A percentile compares a stretch with the other conserved stretches of the same genome.
Conservation (phyloP, 768 basidiomycete genomes). For the Imleria badia region DNA sequence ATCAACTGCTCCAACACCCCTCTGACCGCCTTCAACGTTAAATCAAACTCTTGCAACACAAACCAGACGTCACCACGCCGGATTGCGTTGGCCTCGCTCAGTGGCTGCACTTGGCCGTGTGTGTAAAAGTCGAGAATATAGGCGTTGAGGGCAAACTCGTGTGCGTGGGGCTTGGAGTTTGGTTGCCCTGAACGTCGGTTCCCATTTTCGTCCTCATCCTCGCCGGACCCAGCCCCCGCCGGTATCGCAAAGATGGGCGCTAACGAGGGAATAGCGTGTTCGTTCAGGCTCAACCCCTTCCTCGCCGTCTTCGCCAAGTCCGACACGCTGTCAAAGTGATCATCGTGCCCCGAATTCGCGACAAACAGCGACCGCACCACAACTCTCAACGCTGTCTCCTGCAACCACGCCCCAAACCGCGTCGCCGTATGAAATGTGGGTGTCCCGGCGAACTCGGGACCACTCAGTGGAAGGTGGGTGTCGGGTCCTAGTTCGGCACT, state of each 20-base stretch:
- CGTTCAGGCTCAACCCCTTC: conserved; percentile 53
- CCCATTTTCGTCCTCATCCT: not conserved
- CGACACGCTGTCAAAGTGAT: conserved; percentile 47
- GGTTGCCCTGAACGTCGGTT: not conserved
- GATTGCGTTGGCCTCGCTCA: conserved; percentile 55
- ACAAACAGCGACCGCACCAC: conserved; percentile 60
- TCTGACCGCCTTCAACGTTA: conserved; percentile 51
- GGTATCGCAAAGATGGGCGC: conserved; percentile 30
- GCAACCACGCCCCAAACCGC: conserved; percentile 38
- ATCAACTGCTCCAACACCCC: conserved; percentile 48
- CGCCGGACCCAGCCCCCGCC: conserved; percentile 13
- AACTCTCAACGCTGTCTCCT: conserved; percentile 36
- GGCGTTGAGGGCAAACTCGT: conserved; percentile 50
- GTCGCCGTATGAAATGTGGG: conserved; percentile 7
- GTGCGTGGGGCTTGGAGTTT: not conserved
- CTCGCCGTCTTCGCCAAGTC: conserved; percentile 56
- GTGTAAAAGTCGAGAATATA: conserved; percentile 68
- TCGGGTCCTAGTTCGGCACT: conserved; percentile 42
- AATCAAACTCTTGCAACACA: conserved; percentile 54
- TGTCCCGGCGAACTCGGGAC: conserved; percentile 19
- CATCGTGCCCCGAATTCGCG: conserved; percentile 65
- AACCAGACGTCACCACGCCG: conserved; percentile 67
- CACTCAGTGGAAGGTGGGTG: conserved; percentile 49
- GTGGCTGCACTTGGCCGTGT: conserved; percentile 55
- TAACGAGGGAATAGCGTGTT: conserved; percentile 61